Conservation (phyloP, 2,329 filamentous ascomycete genomes). For the Colletotrichum destructivum region DNA sequence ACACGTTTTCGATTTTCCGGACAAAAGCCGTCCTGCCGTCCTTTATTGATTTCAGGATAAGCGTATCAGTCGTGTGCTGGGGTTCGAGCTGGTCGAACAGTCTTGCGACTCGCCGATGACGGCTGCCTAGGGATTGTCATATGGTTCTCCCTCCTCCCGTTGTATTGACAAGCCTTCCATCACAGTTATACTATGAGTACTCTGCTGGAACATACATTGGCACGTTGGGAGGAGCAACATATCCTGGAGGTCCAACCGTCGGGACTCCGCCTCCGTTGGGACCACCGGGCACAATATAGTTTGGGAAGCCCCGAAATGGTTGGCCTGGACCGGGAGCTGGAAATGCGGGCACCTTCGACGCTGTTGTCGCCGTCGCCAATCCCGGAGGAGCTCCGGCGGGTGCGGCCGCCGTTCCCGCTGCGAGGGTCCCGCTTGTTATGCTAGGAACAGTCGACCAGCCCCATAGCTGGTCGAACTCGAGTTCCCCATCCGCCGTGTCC, state of each 20-base stretch:
- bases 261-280: conserved; percentile 14
- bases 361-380: neutral
- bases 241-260: conserved; percentile 1
- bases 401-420: neutral
- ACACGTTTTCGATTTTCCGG: too few species aligned
- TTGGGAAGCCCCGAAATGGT: conserved; percentile 21
- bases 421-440: neutral
- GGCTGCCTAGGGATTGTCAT: neutral
- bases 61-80: too few species aligned
- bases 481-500: conserved; percentile 51
- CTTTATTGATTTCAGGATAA: too few species aligned
- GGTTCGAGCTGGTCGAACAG: too few species aligned
- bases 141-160: neutral
- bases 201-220: conserved; percentile 38
- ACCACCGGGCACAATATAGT: conserved; percentile 21
- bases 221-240: conserved; percentile 27
- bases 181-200: conserved; percentile 21
- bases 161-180: neutral
- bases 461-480: conserved; percentile 57
- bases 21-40: neutral
- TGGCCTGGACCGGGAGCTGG: conserved; percentile 19
- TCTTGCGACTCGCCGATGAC: neutral
- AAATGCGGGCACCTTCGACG: conserved; percentile 13
- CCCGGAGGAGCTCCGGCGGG: neutral
- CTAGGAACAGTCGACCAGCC: conserved; percentile 41